phyloP scores from a whole-genome alignment of 768 basidiomycete species.

The Pleurotus ostreatus region DNA sequence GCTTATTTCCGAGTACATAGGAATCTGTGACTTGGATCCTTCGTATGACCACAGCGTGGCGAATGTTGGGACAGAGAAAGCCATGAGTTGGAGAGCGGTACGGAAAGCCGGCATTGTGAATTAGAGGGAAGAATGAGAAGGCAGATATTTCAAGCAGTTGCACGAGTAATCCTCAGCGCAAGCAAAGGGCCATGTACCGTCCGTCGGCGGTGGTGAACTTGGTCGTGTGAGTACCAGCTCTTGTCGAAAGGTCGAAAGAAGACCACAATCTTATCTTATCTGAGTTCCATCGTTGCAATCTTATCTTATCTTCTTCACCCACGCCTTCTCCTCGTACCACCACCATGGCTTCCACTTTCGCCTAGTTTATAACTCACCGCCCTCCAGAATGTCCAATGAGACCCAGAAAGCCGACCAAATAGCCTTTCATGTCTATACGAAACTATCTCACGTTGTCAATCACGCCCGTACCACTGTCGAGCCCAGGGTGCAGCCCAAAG shows the following conservation, averaged over 20 bases:
- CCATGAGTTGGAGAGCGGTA: no score
- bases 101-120: no score
- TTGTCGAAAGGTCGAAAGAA: neutral
- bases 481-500: constrained; percentile 37
- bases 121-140: no score
- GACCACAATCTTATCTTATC: neutral
- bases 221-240: no score
- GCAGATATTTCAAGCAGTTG: no score
- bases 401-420: constrained; percentile 79
- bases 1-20: neutral
- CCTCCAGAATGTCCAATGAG: constrained; percentile 32
- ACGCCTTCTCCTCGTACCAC: constrained; percentile 9
- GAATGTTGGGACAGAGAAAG: no score
- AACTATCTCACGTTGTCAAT: constrained; percentile 73
- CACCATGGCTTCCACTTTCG: neutral
- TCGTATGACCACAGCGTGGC: no score
- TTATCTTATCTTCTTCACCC: neutral
- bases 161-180: no score
- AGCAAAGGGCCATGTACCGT: no score
- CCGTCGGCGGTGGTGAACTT: no score
- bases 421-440: constrained; percentile 77
- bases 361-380: neutral
- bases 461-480: constrained; percentile 66
- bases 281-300: neutral
- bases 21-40: no score